phyloP scores from a whole-genome alignment of 2,329 filamentous ascomycete genomes.

The Hymenoscyphus fraxineus region DNA sequence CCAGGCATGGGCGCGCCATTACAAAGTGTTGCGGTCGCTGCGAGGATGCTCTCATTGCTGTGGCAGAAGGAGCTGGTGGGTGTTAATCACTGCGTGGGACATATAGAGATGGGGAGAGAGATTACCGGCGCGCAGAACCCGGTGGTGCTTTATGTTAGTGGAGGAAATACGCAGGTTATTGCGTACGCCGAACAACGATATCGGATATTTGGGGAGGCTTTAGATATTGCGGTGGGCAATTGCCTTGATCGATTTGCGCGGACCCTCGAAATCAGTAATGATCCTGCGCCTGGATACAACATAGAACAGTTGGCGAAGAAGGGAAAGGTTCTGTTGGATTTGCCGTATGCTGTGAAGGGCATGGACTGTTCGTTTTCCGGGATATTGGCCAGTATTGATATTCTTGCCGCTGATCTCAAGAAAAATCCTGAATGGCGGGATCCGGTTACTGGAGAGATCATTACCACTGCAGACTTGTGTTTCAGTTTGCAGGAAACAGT shows the following conservation, averaged over 20 bases:
- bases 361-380: conserved; percentile 98
- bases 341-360: conserved; percentile 95
- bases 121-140: conserved; percentile 90
- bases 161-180: conserved; percentile 97
- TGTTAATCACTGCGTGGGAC: conserved; percentile 96
- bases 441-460: conserved; percentile 50
- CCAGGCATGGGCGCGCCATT: conserved; percentile 96
- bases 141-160: conserved; percentile 91
- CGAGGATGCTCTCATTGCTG: conserved; percentile 73
- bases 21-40: conserved; percentile 79
- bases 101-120: conserved; percentile 96
- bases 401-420: conserved; percentile 67
- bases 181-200: conserved; percentile 93
- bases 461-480: conserved; percentile 82
- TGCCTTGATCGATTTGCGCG: conserved; percentile 94
- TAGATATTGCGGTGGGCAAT: conserved; percentile 97
- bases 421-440: conserved; percentile 41
- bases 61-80: conserved; percentile 86
- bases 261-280: conserved; percentile 86
- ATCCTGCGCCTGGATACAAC: conserved; percentile 95
- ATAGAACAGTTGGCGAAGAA: conserved; percentile 90
- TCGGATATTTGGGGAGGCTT: conserved; percentile 94
- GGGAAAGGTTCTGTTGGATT: conserved; percentile 68
- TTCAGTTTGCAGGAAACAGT: conserved; percentile 95
- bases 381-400: conserved; percentile 79